These are phyloP conservation scores for Nicotiana rustica DNA, from an alignment of 305 asterid species.

Conservation along the genomic window DNA sequence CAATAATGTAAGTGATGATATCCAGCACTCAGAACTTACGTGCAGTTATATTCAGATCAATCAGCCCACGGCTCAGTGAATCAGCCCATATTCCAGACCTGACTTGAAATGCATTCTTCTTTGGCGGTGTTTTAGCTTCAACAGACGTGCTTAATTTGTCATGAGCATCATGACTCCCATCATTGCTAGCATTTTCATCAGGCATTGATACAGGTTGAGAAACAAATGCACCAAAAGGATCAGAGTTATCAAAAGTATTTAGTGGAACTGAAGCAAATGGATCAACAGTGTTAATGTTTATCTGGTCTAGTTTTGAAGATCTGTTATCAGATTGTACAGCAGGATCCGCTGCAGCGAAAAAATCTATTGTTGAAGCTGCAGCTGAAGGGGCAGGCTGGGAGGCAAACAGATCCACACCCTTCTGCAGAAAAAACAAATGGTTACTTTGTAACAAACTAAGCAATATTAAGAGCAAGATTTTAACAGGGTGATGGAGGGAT, in stretches of 20 bases:
- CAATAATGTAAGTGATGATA: constrained; percentile 7
- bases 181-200: constrained; percentile 48
- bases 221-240: constrained; percentile 65
- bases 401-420: constrained; percentile 73
- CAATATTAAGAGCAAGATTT: background rate
- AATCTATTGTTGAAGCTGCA: constrained; percentile 67
- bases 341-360: constrained; percentile 73
- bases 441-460: constrained; percentile 31
- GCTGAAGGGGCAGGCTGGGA: constrained; percentile 62
- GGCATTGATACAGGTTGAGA: constrained; percentile 52
- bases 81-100: constrained; percentile 66
- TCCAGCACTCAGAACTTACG: constrained; percentile 62
- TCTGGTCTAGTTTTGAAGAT: constrained; percentile 50
- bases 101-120: constrained; percentile 55
- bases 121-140: constrained; percentile 43
- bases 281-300: constrained; percentile 51
- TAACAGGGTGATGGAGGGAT: constrained; percentile 27
- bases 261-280: constrained; percentile 82
- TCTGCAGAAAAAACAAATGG: constrained; percentile 41
- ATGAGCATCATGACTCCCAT: constrained; percentile 38
- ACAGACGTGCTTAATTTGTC: constrained; percentile 39
- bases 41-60: constrained; percentile 70
- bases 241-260: constrained; percentile 62
- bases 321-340: constrained; percentile 48
- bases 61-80: constrained; percentile 61